Conservation (phyloP, 2,329 filamentous ascomycete species). For the Ophiostoma sp. region DNA sequence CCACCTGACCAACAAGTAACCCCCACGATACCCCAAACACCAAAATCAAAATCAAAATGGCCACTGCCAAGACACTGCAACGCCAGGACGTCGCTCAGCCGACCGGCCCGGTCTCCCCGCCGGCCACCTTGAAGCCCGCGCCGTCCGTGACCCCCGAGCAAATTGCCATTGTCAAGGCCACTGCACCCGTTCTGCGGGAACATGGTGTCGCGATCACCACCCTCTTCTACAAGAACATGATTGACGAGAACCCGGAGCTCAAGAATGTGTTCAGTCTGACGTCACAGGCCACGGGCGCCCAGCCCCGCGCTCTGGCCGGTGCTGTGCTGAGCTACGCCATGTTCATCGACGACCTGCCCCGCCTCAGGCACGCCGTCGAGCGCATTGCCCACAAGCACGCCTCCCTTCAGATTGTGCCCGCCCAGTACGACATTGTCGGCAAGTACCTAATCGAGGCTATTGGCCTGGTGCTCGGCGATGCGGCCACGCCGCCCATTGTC, state of each 20-base stretch:
- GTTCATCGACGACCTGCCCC: slow-evolving; percentile 69
- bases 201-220: slow-evolving; percentile 70
- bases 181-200: slow-evolving; percentile 68
- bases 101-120: background rate
- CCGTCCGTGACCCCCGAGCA: slow-evolving; percentile 60
- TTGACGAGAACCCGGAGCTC: slow-evolving; percentile 63
- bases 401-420: slow-evolving; percentile 66
- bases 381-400: slow-evolving; percentile 77
- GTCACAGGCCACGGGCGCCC: slow-evolving; percentile 67
- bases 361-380: slow-evolving; percentile 58
- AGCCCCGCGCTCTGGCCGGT: slow-evolving; percentile 67
- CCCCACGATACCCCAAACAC: background rate
- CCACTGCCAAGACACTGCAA: background rate
- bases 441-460: slow-evolving; percentile 68
- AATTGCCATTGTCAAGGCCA: slow-evolving; percentile 72
- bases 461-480: slow-evolving; percentile 64
- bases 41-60: background rate
- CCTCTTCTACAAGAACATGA: slow-evolving; percentile 70
- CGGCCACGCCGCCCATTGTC: slow-evolving; percentile 64
- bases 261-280: slow-evolving; percentile 70
- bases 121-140: background rate
- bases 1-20: background rate
- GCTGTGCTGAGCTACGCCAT: slow-evolving; percentile 71
- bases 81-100: background rate
- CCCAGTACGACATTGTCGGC: slow-evolving; percentile 71